Percentiles rank a stretch among this genome's conserved stretches.
These are phyloP conservation scores for Solanum tarapatanum DNA, from an alignment of 257 asterid genomes.

Conservation along the genomic window DNA sequence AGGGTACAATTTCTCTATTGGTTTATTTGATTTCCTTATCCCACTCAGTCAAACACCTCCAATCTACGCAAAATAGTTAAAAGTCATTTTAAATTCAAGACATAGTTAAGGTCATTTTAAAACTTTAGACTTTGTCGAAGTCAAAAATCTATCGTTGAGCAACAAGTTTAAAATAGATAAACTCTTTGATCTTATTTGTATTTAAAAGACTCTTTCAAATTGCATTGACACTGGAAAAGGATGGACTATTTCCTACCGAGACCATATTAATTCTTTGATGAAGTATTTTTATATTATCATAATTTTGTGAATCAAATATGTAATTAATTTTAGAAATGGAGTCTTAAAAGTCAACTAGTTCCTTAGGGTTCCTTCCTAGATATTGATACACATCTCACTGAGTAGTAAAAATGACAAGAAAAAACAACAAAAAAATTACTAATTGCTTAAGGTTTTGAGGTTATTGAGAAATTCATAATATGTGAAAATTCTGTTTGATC, in stretches of 20 bases:
- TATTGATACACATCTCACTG: background rate
- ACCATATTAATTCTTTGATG: background rate
- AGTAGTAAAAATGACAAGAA: background rate
- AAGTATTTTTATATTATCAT: background rate
- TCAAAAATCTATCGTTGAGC: background rate
- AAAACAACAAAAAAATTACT: too few relatives aligned
- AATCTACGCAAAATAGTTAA: background rate
- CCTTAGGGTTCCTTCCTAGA: background rate
- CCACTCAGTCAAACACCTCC: background rate
- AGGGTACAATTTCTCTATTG: background rate
- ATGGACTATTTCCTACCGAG: background rate
- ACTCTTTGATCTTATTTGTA: too few relatives aligned
- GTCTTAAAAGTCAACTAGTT: background rate
- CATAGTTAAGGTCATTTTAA: background rate
- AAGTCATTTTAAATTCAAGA: background rate
- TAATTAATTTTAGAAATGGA: background rate
- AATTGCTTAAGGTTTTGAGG: background rate
- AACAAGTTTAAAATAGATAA: too few relatives aligned
- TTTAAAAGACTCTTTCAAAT: background rate
- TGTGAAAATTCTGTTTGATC: too few relatives aligned
- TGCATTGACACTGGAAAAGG: background rate
- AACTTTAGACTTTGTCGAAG: background rate
- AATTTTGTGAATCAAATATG: background rate
- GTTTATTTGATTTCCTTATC: background rate
- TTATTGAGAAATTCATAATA: background rate